A percentile compares a stretch with the other conserved stretches of the same genome.
Evolutionary conservation across 805 yeast species (phyloP).

Genomic region (Yamadazyma endophytica): DNA sequence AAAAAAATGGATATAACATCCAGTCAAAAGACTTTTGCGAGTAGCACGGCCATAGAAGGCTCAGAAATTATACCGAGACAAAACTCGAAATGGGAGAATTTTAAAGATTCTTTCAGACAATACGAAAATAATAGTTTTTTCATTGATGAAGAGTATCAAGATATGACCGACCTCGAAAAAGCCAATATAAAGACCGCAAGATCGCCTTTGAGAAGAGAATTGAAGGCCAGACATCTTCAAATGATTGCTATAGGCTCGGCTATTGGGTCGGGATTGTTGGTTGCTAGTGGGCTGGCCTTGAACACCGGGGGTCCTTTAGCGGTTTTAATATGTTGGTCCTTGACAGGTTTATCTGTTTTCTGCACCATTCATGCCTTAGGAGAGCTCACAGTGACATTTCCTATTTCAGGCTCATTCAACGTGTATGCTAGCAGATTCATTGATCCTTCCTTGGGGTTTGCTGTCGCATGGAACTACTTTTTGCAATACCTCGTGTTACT

Average conservation of each 20-base stretch:
- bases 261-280: conserved; percentile 41
- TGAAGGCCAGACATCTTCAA: conserved; percentile 33
- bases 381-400: conserved; percentile 44
- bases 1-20: too few relatives aligned
- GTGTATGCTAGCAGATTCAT: conserved; percentile 61
- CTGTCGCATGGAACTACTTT: conserved; percentile 70
- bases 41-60: not conserved
- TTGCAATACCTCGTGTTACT: conserved; percentile 54
- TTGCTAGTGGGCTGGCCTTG: conserved; percentile 38
- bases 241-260: conserved; percentile 44
- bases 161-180: conserved; percentile 32
- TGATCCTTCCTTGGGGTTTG: conserved; percentile 67
- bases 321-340: conserved; percentile 33
- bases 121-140: conserved; percentile 16
- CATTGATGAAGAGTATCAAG: conserved; percentile 14
- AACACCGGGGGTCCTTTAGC: conserved; percentile 38
- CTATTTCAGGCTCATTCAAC: conserved; percentile 41
- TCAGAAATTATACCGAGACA: conserved; percentile 4
- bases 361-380: conserved; percentile 42
- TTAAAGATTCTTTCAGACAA: conserved; percentile 48
- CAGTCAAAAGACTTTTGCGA: not conserved
- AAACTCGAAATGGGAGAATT: conserved; percentile 40
- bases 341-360: conserved; percentile 33
- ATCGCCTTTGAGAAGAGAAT: conserved; percentile 32
- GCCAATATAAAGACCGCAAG: conserved; percentile 38